Evolutionary conservation across 176 grass and related monocot genomes (phyloP), one percentile per base, ranked within the genome.

Genomic region (Raddia guianensis): DNA sequence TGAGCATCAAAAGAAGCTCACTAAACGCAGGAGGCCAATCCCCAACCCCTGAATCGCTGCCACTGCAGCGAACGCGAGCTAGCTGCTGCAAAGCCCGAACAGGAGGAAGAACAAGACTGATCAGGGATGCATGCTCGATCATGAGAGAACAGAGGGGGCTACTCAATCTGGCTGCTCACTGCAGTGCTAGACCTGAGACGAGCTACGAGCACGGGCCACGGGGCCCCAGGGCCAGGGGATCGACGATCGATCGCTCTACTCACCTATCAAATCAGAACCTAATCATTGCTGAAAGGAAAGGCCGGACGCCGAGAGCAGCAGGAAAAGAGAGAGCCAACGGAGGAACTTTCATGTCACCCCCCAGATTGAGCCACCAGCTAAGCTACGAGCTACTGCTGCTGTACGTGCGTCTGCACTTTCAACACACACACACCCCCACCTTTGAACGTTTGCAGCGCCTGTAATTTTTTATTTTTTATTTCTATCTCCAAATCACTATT

Each of bases 251-350:
- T 57, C 43, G 44, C 81, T 52, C 85, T 51, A 82, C 88, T 85
- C 73, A 81, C 83, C 78, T 61, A 87, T 97, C 88, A 93, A 97
- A 89, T 91, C 88, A 91, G 66, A 51, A 68, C 51, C 80, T 77
- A 89, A 93, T 97, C 85, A 97, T 97, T 93, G 66, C 75, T 12
- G 88, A 91, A 91, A 87, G 60, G 86, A 91, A 93, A 82, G 62
- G 77, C 51, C 18, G 51, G 12, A 12, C 66, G 51, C 61, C 65
- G 86, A 74, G 77, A 61, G 35, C 9, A 6, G 2, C 56, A 33
- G 27, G 55, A 33, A 33, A 47, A 68, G 49, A 52, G n/a, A 65
- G 48, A n/a, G 37, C 37, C 2, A 76, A 55, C 55, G 63, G 32
- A 59, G 55, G 50, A 67, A 20, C 65, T 74, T 62, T 83, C 70